Base-by-base conservation (phyloP, 2,329 filamentous ascomycete genomes). In the Fusarium chlamydosporum region DNA sequence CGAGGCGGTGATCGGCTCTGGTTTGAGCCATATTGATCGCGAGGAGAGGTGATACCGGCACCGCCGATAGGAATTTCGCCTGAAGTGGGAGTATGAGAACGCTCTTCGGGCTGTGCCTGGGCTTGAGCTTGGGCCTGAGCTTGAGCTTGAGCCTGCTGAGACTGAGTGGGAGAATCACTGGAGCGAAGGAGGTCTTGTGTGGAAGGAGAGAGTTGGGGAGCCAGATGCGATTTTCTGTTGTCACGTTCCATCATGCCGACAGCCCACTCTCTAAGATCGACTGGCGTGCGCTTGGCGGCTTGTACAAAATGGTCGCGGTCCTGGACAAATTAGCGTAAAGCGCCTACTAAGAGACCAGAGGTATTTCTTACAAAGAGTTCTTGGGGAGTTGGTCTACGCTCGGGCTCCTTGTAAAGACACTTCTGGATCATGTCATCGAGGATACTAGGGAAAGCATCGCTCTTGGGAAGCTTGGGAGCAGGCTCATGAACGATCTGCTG, bases 401-500 rank as follows among this genome's bases (percentile, higher is more conserved):
- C 92, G 0, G 96, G 92, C 65, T 92, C 89, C 83, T 99, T 99
- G 79, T 91, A 90, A 70, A 99, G 83, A 81, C 96, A 99, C 79
- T 96, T 97, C 71, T 96, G 94, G 61, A 98, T 95, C 89, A 98
- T 97, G 70, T 98, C 94, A 74, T 98, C 95, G 46, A 99, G 82
- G 68, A 98, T 98, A 29, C 89, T 88, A 1, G 96, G 96, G 84
- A 99, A 99, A 3, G 96, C 96, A 77, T 98, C 96, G 76, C 94
- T 97, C 87, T 97, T 97, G 41, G 96, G 96, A 52, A 99, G 86
- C 77, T 89, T 94, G 2, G 96, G 96, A 6, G 96, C 93, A 6
- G 94, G 94, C 79, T 99, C 96, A 77, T 98, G 92, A 26, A 99
- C 96, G 78, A 99, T 99, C 78, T 97, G 94, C 80, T 99, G 96